Evolutionary conservation across 2,329 filamentous ascomycete species (phyloP).

Genomic region (Colletotrichum kahawae): DNA sequence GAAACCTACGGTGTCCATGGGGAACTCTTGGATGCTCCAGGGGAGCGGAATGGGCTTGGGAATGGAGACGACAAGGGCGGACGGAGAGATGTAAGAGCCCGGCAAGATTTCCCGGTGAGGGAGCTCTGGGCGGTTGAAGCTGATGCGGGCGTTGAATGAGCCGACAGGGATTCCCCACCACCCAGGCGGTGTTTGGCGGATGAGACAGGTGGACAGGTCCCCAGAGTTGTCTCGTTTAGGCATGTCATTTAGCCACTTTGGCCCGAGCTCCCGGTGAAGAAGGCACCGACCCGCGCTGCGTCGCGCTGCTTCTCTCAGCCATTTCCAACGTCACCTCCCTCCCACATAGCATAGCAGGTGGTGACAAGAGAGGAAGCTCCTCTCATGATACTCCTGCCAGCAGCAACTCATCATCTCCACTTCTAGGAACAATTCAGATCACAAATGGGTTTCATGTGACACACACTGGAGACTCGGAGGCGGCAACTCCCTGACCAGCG

Average conservation of each 20-base stretch:
- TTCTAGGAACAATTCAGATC: neutral
- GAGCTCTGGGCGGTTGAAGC: constrained; percentile 16
- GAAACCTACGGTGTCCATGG: constrained; percentile 28
- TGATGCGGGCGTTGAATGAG: neutral
- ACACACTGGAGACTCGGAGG: neutral
- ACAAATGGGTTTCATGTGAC: neutral
- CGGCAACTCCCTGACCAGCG: neutral
- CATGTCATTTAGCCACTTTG: neutral
- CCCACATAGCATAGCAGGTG: neutral
- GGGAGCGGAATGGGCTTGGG: neutral
- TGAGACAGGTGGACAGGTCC: neutral
- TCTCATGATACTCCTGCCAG: neutral
- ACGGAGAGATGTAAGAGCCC: neutral
- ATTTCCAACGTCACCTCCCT: neutral
- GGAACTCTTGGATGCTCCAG: neutral
- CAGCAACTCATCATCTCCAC: neutral
- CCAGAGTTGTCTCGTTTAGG: neutral
- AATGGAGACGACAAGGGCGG: neutral
- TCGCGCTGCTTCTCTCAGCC: neutral
- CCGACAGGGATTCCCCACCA: constrained; percentile 18
- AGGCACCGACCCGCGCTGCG: neutral
- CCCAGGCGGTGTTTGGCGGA: neutral
- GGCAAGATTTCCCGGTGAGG: neutral
- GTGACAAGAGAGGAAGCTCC: neutral
- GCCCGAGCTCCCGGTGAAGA: neutral